Base-by-base conservation (phyloP, 1,139 yeast genomes). In the Blastobotrys buckinghamii region DNA sequence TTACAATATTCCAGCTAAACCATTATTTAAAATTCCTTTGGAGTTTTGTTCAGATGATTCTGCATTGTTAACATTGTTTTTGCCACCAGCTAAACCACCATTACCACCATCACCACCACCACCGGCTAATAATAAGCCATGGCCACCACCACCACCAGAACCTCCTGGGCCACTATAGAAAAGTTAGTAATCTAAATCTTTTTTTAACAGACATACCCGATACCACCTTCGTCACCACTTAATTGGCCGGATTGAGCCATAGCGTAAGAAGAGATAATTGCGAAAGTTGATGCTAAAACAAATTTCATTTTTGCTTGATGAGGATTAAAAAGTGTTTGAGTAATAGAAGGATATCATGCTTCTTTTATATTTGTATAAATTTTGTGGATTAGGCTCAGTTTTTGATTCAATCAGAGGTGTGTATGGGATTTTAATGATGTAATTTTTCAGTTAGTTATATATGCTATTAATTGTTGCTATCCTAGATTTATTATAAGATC, bases 21-120 rank as follows among this genome's bases (percentile, higher is more conserved):
- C 16, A 12, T 17, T 17, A 24, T 35, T 35, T 13, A 12, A 12
- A 12, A 35, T 24, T 7, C 39, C 39, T 3, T 35, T 6, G 17
- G 39, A 19, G 6, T 35, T 24, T 24, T 35, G n/a, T 19, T 35
- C 22, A 10, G 39, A 12, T 17, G 39, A 35, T 35, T 6, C 24
- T 4, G 10, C 24, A 13, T 6, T 10, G 17, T 35, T 35, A 6
- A 19, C 24, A 13, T 19, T 17, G 17, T 17, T 17, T 12, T 17
- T 24, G n/a, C 39, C 39, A 35, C 39, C 39, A 4, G 39, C 39
- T 15, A 35, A 15, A 35, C 39, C 39, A 15, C 39, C 39, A 15
- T 15, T 24, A 15, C 39, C 39, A 15, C 39, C 39, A 10, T 19
- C n/a, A 15, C 39, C 39, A 15, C 39, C 39, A 8, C 39, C 39